Evolutionary conservation across 179 eudicot species (phyloP).

Genomic region (Silene coronaria): DNA sequence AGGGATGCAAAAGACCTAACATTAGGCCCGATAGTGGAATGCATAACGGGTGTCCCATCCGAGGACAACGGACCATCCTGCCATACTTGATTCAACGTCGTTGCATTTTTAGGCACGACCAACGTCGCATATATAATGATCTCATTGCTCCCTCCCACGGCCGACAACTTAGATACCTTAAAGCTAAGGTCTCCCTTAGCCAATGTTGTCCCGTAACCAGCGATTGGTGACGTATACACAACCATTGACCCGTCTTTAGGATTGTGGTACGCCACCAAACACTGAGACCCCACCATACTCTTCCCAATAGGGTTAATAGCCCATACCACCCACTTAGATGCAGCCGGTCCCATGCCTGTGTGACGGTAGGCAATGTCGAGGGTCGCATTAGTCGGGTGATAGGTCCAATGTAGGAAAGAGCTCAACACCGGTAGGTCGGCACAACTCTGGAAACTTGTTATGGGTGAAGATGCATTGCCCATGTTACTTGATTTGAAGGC

Average conservation of each 20-base stretch:
- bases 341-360: constrained; percentile 24
- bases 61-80: constrained; percentile 57
- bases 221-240: constrained; percentile 58
- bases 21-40: constrained; percentile 40
- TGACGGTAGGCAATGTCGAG: constrained; percentile 59
- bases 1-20: constrained; percentile 50
- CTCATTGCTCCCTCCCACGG: constrained; percentile 34
- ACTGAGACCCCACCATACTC: constrained; percentile 67
- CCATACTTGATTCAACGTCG: constrained; percentile 67
- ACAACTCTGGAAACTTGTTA: constrained; percentile 29
- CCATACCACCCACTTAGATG: constrained; percentile 68
- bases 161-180: constrained; percentile 43
- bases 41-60: constrained; percentile 34
- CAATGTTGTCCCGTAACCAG: constrained; percentile 33
- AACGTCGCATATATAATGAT: constrained; percentile 58
- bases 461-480: background rate
- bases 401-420: constrained; percentile 63
- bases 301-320: constrained; percentile 47
- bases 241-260: constrained; percentile 44
- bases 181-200: constrained; percentile 35
- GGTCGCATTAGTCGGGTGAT: constrained; percentile 35
- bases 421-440: constrained; percentile 48
- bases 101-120: constrained; percentile 29
- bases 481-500: constrained; percentile 5
- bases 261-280: constrained; percentile 52